phyloP scores from a whole-genome alignment of 176 grass and related monocot genomes.

The Carex cristatella region DNA sequence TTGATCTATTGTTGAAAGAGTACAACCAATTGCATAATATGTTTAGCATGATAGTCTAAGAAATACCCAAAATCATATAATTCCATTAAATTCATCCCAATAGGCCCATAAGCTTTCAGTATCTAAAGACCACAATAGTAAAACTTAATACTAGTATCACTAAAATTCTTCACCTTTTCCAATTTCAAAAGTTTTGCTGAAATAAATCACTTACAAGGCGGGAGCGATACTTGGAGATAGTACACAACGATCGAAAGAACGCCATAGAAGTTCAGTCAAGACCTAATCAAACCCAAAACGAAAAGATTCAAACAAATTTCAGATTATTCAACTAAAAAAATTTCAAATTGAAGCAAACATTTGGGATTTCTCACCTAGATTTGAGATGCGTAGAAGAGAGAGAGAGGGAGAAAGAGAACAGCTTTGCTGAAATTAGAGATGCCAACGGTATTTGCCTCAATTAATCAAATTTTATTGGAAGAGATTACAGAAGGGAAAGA shows the following conservation, averaged over 20 bases:
- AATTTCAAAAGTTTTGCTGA: neutral
- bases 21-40: no score
- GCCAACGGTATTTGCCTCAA: neutral
- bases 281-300: neutral
- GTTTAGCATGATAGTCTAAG: no score
- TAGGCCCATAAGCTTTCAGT: neutral
- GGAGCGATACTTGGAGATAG: constrained; percentile 59
- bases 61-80: no score
- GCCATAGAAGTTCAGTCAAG: constrained; percentile 39
- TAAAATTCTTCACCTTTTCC: neutral
- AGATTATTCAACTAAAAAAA: neutral
- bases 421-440: constrained; percentile 1
- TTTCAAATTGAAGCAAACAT: neutral
- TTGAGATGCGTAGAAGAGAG: neutral
- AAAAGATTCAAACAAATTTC: neutral
- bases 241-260: constrained; percentile 59
- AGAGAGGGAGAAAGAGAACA: neutral
- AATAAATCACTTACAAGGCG: constrained; percentile 44
- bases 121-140: neutral
- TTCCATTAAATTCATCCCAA: neutral
- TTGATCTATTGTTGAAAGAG: no score
- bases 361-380: neutral
- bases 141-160: neutral
- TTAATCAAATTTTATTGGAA: neutral
- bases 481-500: neutral